Percentiles rank a stretch among this genome's conserved stretches.
Evolutionary conservation across 306 rosid species (phyloP).

Genomic region (Astragalus glycyphyllos): DNA sequence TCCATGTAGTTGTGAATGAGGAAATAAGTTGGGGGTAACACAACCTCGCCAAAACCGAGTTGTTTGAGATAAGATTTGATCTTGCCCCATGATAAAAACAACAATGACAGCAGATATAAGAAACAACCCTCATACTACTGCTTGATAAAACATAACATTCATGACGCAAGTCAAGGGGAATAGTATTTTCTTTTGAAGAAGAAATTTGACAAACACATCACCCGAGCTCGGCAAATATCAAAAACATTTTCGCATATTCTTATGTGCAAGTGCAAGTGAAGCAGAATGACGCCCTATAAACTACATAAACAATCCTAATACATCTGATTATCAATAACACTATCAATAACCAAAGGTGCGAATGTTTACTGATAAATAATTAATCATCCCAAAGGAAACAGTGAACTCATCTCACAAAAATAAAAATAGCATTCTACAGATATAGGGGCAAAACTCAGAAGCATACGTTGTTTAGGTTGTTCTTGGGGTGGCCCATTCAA

Average conservation of each 20-base stretch:
- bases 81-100: no score
- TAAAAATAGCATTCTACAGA: constrained; percentile 2
- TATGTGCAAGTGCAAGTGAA: background rate
- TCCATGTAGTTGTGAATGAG: no score
- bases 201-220: background rate
- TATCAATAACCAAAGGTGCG: background rate
- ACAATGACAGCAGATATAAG: no score
- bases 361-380: background rate
- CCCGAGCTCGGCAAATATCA: constrained; percentile 13
- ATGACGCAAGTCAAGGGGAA: no score
- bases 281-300: constrained; percentile 5
- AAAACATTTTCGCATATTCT: constrained; percentile 16
- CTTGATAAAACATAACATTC: no score
- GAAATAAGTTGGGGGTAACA: no score
- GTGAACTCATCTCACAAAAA: constrained; percentile 25
- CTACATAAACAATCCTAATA: constrained; percentile 11
- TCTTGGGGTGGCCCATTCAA: constrained; percentile 65
- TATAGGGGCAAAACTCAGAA: background rate
- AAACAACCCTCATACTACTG: no score
- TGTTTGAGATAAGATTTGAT: no score
- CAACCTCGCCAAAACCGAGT: no score
- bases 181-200: background rate
- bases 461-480: constrained; percentile 22
- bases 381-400: constrained; percentile 16
- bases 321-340: background rate